These are phyloP conservation scores for Leccinum truebloodii DNA, from an alignment of 768 basidiomycete species.

Conservation along the genomic window DNA sequence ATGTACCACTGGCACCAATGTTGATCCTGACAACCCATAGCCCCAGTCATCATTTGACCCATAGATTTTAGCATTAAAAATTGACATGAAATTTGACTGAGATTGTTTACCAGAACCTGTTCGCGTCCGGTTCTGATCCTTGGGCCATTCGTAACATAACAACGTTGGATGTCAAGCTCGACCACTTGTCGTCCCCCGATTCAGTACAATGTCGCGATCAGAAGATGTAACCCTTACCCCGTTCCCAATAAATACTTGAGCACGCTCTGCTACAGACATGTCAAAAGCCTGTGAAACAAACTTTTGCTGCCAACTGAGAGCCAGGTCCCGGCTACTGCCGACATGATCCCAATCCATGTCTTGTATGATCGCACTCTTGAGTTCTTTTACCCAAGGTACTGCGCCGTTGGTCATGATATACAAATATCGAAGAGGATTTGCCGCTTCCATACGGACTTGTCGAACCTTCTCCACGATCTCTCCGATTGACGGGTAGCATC, in stretches of 20 bases:
- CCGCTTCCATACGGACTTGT: conserved; percentile 30
- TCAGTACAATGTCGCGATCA: conserved; percentile 1
- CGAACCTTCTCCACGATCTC: conserved; percentile 44
- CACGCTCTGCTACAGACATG: conserved; percentile 49
- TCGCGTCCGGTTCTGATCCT: conserved; percentile 29
- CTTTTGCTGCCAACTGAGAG: conserved; percentile 43
- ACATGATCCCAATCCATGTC: conserved; percentile 41
- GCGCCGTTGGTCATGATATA: conserved; percentile 53
- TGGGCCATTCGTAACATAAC: conserved; percentile 39
- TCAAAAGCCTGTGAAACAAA: conserved; percentile 48
- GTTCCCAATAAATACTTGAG: conserved; percentile 54
- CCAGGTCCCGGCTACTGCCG: conserved; percentile 44
- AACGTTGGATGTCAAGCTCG: conserved; percentile 43
- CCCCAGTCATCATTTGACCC: background rate
- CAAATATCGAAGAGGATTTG: conserved; percentile 34
- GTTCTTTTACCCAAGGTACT: conserved; percentile 40
- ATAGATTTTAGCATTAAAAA: background rate
- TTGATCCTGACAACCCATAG: background rate
- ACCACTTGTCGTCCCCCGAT: conserved; percentile 33
- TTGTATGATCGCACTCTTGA: conserved; percentile 37
- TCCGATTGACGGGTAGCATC: conserved; percentile 45
- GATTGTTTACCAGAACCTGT: conserved; percentile 38
- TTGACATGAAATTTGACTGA: background rate
- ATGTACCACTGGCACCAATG: background rate
- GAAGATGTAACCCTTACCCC: conserved; percentile 39